Conservation (phyloP, 2,329 filamentous ascomycete species). For the Geosmithia flava region DNA sequence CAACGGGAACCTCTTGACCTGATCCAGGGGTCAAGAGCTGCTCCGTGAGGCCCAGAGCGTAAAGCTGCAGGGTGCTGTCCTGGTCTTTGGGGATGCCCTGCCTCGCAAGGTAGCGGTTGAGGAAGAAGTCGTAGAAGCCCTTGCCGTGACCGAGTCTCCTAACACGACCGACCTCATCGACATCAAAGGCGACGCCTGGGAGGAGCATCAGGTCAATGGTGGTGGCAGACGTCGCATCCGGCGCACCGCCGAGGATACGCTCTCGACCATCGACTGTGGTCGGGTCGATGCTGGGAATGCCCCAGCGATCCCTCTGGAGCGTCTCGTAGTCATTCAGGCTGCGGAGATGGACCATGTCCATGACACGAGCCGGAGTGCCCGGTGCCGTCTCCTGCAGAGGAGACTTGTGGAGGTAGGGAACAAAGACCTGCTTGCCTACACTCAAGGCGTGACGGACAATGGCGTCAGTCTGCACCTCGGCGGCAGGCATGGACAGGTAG, state of each 20-base stretch:
- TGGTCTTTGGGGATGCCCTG: conserved; percentile 18
- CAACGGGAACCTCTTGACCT: conserved; percentile 58
- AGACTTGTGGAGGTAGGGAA: conserved; percentile 73
- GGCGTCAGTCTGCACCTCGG: conserved; percentile 71
- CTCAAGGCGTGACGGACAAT: conserved; percentile 73
- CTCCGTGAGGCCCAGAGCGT: conserved; percentile 75
- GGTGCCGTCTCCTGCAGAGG: conserved; percentile 26
- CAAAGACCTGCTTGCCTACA: conserved; percentile 73
- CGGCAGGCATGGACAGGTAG: conserved; percentile 84
- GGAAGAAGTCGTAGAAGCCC: conserved; percentile 92
- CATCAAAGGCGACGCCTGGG: conserved; percentile 87
- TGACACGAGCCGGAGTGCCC: conserved; percentile 52
- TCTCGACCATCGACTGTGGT: conserved; percentile 52
- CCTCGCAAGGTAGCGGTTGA: conserved; percentile 56
- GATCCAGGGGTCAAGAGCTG: conserved; percentile 56
- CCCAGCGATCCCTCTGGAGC: conserved; percentile 73
- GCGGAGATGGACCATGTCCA: conserved; percentile 86
- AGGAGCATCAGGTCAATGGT: conserved; percentile 75
- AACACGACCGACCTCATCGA: conserved; percentile 39
- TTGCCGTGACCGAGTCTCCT: conserved; percentile 84
- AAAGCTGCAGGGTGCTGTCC: conserved; percentile 34
- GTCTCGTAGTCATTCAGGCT: conserved; percentile 67
- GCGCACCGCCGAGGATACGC: conserved; percentile 57
- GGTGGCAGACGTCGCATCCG: conserved; percentile 27
- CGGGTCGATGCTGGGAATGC: conserved; percentile 73